Conservation (phyloP, 2,329 filamentous ascomycete genomes). For the Chlorencoelia australis region DNA sequence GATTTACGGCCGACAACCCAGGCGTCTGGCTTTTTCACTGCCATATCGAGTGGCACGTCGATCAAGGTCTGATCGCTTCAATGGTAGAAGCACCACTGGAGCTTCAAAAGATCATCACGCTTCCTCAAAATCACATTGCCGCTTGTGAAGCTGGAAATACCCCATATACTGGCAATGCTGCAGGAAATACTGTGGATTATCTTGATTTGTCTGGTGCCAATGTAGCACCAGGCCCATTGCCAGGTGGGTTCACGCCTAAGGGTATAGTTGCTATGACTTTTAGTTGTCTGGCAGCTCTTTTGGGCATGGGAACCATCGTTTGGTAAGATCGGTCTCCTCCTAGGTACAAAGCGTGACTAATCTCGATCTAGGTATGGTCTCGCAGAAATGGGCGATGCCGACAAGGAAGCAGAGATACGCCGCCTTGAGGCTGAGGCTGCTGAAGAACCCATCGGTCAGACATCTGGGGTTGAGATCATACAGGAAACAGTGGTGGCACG, state of each 20-base stretch:
- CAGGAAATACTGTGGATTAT: slow-evolving; percentile 54
- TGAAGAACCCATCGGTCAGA: too few relatives aligned
- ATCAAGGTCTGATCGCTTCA: slow-evolving; percentile 54
- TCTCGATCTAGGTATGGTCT: slow-evolving; percentile 18
- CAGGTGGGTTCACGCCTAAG: slow-evolving; percentile 22
- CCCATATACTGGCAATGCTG: slow-evolving; percentile 58
- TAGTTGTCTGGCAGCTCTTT: slow-evolving; percentile 21
- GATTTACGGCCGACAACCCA: slow-evolving; percentile 59
- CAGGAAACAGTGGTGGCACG: too few relatives aligned
- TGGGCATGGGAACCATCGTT: slow-evolving; percentile 21
- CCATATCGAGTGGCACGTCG: slow-evolving; percentile 70
- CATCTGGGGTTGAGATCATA: too few relatives aligned
- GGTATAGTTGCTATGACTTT: slow-evolving; percentile 26
- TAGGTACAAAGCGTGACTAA: slow-evolving; percentile 4
- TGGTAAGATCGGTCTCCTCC: slow-evolving; percentile 20
- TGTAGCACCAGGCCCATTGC: slow-evolving; percentile 17
- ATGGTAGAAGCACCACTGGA: slow-evolving; percentile 34
- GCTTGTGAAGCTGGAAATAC: slow-evolving; percentile 44
- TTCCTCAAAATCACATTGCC: slow-evolving; percentile 50
- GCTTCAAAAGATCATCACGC: slow-evolving; percentile 31
- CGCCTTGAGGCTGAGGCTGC: slow-evolving; percentile 8
- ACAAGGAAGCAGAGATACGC: slow-evolving; percentile 14
- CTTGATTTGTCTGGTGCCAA: slow-evolving; percentile 49
- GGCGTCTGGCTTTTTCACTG: slow-evolving; percentile 70
- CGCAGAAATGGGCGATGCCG: slow-evolving; percentile 25